Percentiles rank a stretch among this genome's conserved stretches.
These are phyloP conservation scores for Xenosphaeropsis pyriputrescens DNA, from an alignment of 2,329 filamentous ascomycete genomes.

Conservation along the genomic window DNA sequence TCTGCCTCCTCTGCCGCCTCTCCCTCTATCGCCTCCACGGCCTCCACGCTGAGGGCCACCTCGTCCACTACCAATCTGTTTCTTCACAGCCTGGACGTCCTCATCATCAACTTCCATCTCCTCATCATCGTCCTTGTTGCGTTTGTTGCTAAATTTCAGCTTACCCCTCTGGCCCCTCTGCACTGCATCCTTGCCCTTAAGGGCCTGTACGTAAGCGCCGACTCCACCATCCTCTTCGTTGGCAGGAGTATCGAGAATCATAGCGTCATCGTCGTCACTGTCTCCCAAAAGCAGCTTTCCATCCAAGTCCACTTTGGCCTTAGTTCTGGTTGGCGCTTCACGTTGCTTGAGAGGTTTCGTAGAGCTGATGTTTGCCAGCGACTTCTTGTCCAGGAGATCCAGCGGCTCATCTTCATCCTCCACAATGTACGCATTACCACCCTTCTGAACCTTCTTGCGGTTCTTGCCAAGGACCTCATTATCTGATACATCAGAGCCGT, in stretches of 20 bases:
- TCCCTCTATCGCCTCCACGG: constrained; percentile 20
- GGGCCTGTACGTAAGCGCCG: constrained; percentile 53
- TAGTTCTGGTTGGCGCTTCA: constrained; percentile 26
- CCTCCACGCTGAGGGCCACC: constrained; percentile 17
- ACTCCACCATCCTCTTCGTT: constrained; percentile 38
- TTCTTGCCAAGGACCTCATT: constrained; percentile 34
- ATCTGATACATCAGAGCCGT: constrained; percentile 48
- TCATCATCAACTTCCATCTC: constrained; percentile 32
- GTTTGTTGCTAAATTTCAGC: constrained; percentile 57
- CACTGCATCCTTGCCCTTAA: constrained; percentile 52
- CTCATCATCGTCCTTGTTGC: constrained; percentile 35
- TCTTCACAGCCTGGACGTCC: constrained; percentile 35
- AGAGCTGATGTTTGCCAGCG: constrained; percentile 83
- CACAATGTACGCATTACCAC: constrained; percentile 69
- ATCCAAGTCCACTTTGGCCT: constrained; percentile 58
- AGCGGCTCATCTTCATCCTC: constrained; percentile 92
- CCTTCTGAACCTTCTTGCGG: constrained; percentile 37
- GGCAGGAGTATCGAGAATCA: constrained; percentile 45
- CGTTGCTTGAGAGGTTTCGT: constrained; percentile 63
- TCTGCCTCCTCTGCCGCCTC: constrained; percentile 25
- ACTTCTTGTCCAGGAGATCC: constrained; percentile 78
- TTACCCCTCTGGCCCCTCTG: constrained; percentile 50
- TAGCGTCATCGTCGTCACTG: constrained; percentile 38
- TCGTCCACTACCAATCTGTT: constrained; percentile 20
- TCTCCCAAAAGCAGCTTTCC: constrained; percentile 63